A percentile compares a stretch with the other conserved stretches of the same genome.
phyloP scores from a whole-genome alignment of 2,329 filamentous ascomycete species.

The Calonectria pteridis region DNA sequence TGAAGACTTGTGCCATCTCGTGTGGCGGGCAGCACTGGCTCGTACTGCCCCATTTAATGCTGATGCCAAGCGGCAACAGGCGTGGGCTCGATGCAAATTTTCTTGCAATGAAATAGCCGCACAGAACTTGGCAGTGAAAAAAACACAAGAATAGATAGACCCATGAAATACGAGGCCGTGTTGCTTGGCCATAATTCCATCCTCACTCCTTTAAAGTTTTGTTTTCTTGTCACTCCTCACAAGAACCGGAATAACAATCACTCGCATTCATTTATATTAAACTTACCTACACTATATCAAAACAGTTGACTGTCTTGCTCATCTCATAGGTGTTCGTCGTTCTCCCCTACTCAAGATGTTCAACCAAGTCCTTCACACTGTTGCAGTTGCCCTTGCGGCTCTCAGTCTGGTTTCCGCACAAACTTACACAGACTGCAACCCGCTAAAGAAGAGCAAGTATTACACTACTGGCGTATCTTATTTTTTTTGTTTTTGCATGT shows the following conservation, averaged over 20 bases:
- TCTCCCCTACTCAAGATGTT: background rate
- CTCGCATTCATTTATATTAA: background rate
- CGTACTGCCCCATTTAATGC: background rate
- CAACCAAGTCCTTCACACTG: background rate
- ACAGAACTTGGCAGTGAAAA: background rate
- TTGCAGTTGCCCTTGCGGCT: slow-evolving; percentile 17
- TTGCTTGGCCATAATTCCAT: background rate
- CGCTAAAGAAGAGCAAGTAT: slow-evolving; percentile 60
- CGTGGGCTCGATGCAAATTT: background rate
- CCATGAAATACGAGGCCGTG: slow-evolving; percentile 3
- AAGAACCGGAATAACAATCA: background rate
- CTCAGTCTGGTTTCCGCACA: slow-evolving; percentile 60
- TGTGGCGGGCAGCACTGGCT: background rate
- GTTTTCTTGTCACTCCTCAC: background rate
- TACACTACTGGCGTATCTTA: background rate
- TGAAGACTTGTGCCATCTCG: background rate
- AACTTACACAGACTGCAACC: slow-evolving; percentile 66
- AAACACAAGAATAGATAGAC: background rate
- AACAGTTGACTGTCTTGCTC: background rate
- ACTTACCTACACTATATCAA: no score
- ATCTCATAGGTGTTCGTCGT: background rate
- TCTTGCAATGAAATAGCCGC: background rate
- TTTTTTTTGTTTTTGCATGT: background rate
- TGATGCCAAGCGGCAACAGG: background rate
- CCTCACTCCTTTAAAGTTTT: background rate